Conservation (phyloP, 345 rosid genomes). For the Salix exigua region DNA sequence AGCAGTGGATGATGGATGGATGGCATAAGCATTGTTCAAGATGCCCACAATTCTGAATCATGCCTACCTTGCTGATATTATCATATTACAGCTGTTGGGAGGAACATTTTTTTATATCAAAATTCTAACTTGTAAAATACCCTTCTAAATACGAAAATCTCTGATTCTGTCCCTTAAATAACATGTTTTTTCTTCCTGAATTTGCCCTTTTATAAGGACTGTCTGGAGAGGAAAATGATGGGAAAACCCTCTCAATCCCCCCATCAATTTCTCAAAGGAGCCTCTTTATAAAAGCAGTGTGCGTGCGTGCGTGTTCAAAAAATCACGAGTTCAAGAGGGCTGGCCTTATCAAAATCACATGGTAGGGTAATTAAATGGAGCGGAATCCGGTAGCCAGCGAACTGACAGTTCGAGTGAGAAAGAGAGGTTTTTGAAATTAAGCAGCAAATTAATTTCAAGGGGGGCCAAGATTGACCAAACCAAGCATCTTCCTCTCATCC, state of each 20-base stretch:
- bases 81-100: not conserved
- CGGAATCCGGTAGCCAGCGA: not conserved
- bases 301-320: too few species aligned
- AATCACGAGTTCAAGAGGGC: too few species aligned
- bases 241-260: too few species aligned
- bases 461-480: conserved; percentile 21
- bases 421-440: not conserved
- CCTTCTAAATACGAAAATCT: too few species aligned
- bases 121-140: too few species aligned
- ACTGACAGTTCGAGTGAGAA: not conserved
- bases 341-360: not conserved
- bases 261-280: too few species aligned
- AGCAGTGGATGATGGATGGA: not conserved
- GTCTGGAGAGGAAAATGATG: too few species aligned
- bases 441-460: not conserved
- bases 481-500: conserved; percentile 1
- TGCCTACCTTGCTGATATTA: not conserved
- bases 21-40: not conserved
- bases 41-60: not conserved
- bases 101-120: not conserved
- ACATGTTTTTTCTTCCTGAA: too few species aligned
- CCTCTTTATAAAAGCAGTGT: too few species aligned
- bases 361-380: too few species aligned
- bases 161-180: too few species aligned
- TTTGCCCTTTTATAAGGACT: too few species aligned